Base-by-base conservation (phyloP, 306 rosid genomes). In the Quillaja saponaria region DNA sequence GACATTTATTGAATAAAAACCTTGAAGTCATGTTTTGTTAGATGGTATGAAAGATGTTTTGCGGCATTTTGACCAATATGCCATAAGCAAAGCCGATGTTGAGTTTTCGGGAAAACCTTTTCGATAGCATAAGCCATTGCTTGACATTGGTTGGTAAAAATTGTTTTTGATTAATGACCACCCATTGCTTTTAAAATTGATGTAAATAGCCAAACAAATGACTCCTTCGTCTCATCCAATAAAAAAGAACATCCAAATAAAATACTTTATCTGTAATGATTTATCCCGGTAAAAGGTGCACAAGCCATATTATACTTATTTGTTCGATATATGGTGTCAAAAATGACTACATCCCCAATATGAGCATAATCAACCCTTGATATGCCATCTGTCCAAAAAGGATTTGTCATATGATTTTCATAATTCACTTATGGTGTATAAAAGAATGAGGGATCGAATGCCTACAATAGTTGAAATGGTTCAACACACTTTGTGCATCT, bases 171-270 rank as follows among this genome's bases (percentile, higher is more conserved):
- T 1, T 18, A 17, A 7, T 15, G 34, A 7, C 49, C 12, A 10
- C 40, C 45, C 40, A 21, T 61, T 46, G 66, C 15, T 28, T 61
- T 9, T 28, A 61, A 21, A 16, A 61, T 42, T 0, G 66, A 5
- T n/a, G 13, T 18, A 61, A 31, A 61, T 15, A 61, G 42, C 66
- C 54, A 61, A 31, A 61, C 14, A 45, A 42, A 44, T 40, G 53
- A 19, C 6, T 31, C n/a, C 1, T 17, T 61, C 9, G 18, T 42
- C n/a, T 61, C 66, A 61, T 61, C 66, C 1, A 61, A 31, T 14
- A 61, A 45, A 10, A 42, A 61, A 0, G 54, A 54, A 31, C 42
- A 25, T 18, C 39, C 28, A 41, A 61, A 61, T 7, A 61, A 28
- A 28, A 42, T 28, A 33, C 34, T 45, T 25, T 61, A 8, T 51